A percentile compares a stretch with the other conserved stretches of the same genome.
These are phyloP conservation scores for Termitomyces sp. DNA, from an alignment of 1,284 basidiomycete genomes.

Conservation along the genomic window DNA sequence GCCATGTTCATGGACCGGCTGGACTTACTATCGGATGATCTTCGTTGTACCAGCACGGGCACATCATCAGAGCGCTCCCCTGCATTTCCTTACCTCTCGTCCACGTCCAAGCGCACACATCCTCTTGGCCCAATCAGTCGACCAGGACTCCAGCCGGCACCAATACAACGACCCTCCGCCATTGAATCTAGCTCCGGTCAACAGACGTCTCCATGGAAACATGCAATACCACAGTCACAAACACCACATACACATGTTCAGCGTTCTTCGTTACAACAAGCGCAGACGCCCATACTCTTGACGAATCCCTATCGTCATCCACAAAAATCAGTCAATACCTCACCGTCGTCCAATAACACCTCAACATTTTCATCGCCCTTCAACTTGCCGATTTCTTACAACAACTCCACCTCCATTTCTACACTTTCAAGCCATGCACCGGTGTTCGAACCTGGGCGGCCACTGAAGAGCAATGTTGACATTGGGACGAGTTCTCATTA, in stretches of 20 bases:
- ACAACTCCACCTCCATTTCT: slow-evolving; percentile 23
- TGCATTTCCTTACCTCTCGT: slow-evolving; percentile 18
- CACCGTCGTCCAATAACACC: slow-evolving; percentile 5
- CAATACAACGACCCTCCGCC: slow-evolving; percentile 11
- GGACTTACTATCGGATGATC: slow-evolving; percentile 17
- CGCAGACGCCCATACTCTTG: slow-evolving; percentile 21
- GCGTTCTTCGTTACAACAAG: slow-evolving; percentile 23
- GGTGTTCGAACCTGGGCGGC: slow-evolving; percentile 43
- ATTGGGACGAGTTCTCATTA: slow-evolving; percentile 4
- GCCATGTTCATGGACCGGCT: slow-evolving; percentile 14
- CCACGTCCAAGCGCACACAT: slow-evolving; percentile 21
- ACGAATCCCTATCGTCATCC: slow-evolving; percentile 28
- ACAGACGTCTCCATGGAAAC: slow-evolving; percentile 16
- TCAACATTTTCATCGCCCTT: slow-evolving; percentile 13
- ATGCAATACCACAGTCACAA: slow-evolving; percentile 12
- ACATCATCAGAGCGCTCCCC: slow-evolving; percentile 10
- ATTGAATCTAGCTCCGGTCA: slow-evolving; percentile 6
- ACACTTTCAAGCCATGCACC: slow-evolving; percentile 47
- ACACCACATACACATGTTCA: slow-evolving; percentile 17
- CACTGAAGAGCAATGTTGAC: slow-evolving; percentile 7
- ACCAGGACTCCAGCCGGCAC: slow-evolving; percentile 20
- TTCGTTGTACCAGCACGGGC: slow-evolving; percentile 5
- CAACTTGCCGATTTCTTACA: slow-evolving; percentile 20
- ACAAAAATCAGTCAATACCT: slow-evolving; percentile 20
- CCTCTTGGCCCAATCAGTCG: slow-evolving; percentile 28